A percentile compares a stretch with the other conserved stretches of the same genome.
phyloP scores from a whole-genome alignment of 306 rosid genomes.

The Sicyos edulis region DNA sequence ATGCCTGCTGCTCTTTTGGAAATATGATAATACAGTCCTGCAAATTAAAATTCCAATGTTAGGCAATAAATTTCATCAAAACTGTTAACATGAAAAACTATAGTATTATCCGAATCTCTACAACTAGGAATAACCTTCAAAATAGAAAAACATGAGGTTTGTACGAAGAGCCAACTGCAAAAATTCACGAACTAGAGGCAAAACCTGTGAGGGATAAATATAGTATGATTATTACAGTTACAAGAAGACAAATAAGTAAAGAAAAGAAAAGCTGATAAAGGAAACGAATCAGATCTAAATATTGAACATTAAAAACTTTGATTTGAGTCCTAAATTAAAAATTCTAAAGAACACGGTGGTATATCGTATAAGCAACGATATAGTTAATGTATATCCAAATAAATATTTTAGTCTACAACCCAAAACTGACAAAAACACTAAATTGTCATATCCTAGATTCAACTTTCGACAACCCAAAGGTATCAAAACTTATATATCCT shows the following conservation, averaged over 20 bases:
- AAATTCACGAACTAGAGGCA: conserved; percentile 78
- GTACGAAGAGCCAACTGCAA: conserved; percentile 87
- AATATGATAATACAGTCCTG: conserved; percentile 92
- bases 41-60: conserved; percentile 16
- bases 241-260: neutral
- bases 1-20: conserved; percentile 92
- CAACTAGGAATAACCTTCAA: conserved; percentile 60
- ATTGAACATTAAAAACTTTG: neutral
- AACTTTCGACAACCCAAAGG: neutral
- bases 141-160: conserved; percentile 31
- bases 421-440: conserved; percentile 6
- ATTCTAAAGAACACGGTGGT: neutral
- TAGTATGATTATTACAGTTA: conserved; percentile 26
- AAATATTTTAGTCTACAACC: neutral
- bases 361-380: neutral
- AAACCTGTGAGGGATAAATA: conserved; percentile 53
- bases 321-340: neutral
- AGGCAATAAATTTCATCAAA: neutral
- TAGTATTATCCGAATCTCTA: conserved; percentile 19
- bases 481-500: neutral
- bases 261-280: neutral
- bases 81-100: neutral
- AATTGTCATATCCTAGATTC: conserved; percentile 4
- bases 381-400: neutral
- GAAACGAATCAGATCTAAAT: too few species aligned